Conservation (phyloP, 192 early-diverging fungal genomes). For the Backusella sp. region DNA sequence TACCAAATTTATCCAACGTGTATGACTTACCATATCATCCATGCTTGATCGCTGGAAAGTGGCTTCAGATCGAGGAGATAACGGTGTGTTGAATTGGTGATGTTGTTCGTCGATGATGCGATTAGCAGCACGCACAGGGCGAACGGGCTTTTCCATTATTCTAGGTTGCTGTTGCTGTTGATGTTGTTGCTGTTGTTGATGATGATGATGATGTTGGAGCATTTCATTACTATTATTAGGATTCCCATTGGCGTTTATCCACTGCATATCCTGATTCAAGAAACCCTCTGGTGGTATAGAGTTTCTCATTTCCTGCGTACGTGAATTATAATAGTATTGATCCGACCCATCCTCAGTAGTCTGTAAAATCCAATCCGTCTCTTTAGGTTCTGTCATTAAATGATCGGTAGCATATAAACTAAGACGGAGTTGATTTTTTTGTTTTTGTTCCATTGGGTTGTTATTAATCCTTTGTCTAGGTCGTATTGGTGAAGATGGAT, state of each 20-base stretch:
- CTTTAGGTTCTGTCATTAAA: not conserved
- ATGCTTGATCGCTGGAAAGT: not conserved
- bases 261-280: not conserved
- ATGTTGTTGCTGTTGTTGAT: not conserved
- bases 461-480: not conserved
- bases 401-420: slow-evolving; percentile 11
- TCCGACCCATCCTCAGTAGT: slow-evolving; percentile 45
- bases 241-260: not conserved
- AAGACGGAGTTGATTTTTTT: slow-evolving; percentile 4
- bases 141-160: not conserved
- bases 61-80: not conserved
- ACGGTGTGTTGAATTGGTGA: not conserved
- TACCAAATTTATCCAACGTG: not conserved
- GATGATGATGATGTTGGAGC: not conserved
- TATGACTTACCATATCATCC: not conserved
- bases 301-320: slow-evolving; percentile 44
- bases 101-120: not conserved
- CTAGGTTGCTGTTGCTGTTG: not conserved
- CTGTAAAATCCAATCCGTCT: slow-evolving; percentile 24
- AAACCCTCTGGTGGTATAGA: slow-evolving; percentile 34
- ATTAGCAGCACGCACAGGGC: slow-evolving; percentile 1
- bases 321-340: slow-evolving; percentile 40
- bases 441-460: not conserved
- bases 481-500: not conserved
- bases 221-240: not conserved